Base-by-base conservation (phyloP, 1,284 basidiomycete species). In the Porogramme epimiltina region DNA sequence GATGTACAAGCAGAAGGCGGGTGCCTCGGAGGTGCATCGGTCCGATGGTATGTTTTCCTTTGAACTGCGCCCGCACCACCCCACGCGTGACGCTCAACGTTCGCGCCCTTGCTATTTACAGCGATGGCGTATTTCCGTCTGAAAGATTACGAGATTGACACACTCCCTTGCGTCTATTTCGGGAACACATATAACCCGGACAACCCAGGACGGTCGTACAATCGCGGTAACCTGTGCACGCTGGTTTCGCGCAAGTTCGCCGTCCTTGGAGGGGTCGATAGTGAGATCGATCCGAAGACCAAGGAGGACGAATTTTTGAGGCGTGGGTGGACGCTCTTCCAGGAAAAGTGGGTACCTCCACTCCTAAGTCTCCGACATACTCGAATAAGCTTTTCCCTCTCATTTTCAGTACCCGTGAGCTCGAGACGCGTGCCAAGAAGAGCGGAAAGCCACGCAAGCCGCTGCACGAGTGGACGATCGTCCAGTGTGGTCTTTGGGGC, bases 161-260 rank as follows among this genome's bases (percentile, higher is more conserved):
- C 44, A 2, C 44, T 46, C 13, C 49, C 49, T 10, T 46, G 46
- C 19, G 23, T 51, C 19, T 19, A 37, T 5, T 51, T 51, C 39
- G 44, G 45, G 8, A 50, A 50, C 42, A 16, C 19, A 11, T n/a
- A 45, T 39, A 51, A 46, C 19, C 49, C 22, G 23, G 42, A 46
- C 38, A 39, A 39, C 19, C 38, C 19, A 10, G 22, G 20, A 10
- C 43, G 43, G 19, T 42, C 45, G 11, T 51, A 51, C 50, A 43
- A 34, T 34, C 45, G 34, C 19, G 40, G 33, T 10, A 24, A 36
- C 31, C 43, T 39, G 4, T 19, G 38, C 38, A 39, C 38, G 3
- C 38, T 39, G 10, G 20, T 51, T 19, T 42, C 50, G 33, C 50
- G 50, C 45, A 51, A 51, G 40, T 47, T 42, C 34, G 50, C 50